A percentile compares a stretch with the other conserved stretches of the same genome.
Evolutionary conservation across 306 rosid genomes (phyloP).

Genomic region (Arachis hypogaea): DNA sequence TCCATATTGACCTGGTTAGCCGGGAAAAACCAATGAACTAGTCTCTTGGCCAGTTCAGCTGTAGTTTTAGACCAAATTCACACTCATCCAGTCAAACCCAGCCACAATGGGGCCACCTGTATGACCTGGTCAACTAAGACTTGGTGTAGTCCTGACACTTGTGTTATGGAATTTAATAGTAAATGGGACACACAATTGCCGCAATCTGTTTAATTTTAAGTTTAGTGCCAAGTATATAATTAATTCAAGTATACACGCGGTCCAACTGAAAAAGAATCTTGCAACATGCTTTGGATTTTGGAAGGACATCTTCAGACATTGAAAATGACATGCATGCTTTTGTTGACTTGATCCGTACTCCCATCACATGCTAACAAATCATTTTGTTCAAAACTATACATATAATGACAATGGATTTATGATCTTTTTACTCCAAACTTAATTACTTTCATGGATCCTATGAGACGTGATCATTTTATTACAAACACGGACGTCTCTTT

Average conservation of each 20-base stretch:
- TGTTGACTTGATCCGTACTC: neutral
- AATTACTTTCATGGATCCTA: neutral
- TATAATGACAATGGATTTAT: too few species aligned
- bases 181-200: neutral
- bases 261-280: neutral
- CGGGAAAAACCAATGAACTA: neutral
- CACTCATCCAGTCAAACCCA: neutral
- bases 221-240: neutral
- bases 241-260: neutral
- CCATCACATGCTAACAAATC: neutral
- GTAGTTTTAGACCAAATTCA: neutral
- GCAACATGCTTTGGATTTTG: neutral
- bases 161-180: neutral
- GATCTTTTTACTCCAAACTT: neutral
- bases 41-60: neutral
- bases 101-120: neutral
- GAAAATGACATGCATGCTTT: neutral
- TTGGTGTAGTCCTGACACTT: neutral
- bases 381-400: neutral
- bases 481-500: neutral
- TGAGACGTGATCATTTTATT: neutral
- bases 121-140: neutral
- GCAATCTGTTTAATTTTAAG: neutral
- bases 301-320: neutral
- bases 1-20: neutral